Evolutionary conservation across 2,329 filamentous ascomycete species (phyloP).

Genomic region (Fusarium coffeatum): DNA sequence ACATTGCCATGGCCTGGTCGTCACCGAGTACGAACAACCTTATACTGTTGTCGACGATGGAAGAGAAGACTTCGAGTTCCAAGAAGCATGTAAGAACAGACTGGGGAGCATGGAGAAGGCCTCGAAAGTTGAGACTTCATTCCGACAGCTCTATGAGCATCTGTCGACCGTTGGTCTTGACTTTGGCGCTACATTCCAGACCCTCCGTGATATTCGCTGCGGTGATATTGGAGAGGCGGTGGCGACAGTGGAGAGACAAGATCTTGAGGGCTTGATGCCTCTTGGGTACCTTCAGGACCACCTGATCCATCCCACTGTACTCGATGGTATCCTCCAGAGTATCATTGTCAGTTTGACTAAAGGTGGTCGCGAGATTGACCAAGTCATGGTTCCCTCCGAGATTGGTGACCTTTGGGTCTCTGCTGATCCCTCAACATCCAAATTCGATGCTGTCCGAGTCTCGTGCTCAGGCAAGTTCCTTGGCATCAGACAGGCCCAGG

Average conservation of each 20-base stretch:
- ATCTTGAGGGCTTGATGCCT: slow-evolving; percentile 1
- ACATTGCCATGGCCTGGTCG: slow-evolving; percentile 2
- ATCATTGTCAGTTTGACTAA: slow-evolving; percentile 12
- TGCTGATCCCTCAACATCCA: slow-evolving; percentile 2
- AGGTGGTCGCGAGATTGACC: slow-evolving; percentile 6
- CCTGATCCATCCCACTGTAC: background rate
- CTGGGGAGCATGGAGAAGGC: background rate
- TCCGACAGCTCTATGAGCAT: slow-evolving; percentile 8
- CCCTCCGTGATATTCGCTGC: background rate
- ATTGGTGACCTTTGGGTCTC: slow-evolving; percentile 4
- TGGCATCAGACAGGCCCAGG: slow-evolving; percentile 1
- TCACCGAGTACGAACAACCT: slow-evolving; percentile 8
- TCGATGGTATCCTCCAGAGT: slow-evolving; percentile 6
- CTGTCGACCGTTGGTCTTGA: slow-evolving; percentile 6
- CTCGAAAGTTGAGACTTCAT: background rate
- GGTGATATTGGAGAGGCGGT: background rate
- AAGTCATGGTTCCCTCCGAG: slow-evolving; percentile 11
- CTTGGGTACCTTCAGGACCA: background rate
- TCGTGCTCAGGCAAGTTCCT: slow-evolving; percentile 8
- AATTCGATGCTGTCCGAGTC: background rate
- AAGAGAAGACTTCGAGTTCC: background rate
- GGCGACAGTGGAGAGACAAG: slow-evolving; percentile 5
- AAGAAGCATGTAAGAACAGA: background rate
- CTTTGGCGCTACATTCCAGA: slow-evolving; percentile 9
- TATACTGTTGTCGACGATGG: slow-evolving; percentile 4